Conservation (phyloP, 192 early-diverging fungal genomes). For the Dissophora globulifera region DNA sequence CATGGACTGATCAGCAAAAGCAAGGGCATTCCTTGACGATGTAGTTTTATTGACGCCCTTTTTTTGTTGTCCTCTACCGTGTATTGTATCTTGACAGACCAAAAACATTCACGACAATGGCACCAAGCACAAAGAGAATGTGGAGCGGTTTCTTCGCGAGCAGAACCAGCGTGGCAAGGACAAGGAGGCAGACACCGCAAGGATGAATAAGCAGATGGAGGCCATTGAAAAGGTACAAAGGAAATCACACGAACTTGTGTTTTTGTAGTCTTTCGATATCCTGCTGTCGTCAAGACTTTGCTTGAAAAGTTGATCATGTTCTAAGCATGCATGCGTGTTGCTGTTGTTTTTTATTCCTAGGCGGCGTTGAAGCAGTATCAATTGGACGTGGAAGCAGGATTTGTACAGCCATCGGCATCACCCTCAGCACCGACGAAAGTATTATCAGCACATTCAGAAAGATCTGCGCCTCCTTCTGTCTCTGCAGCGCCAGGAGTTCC, state of each 20-base stretch:
- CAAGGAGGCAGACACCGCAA: conserved; percentile 37
- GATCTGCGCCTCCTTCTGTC: not conserved
- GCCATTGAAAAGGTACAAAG: conserved; percentile 71
- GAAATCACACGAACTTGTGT: too few relatives aligned
- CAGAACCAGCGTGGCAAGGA: conserved; percentile 64
- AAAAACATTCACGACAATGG: conserved; percentile 78
- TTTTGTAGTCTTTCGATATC: too few relatives aligned
- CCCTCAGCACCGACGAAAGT: not conserved
- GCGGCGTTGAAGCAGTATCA: conserved; percentile 58
- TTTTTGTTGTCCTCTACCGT: conserved; percentile 9
- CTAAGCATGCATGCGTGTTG: too few relatives aligned
- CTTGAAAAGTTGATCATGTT: too few relatives aligned
- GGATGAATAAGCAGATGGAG: conserved; percentile 69
- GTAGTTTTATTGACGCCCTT: not conserved
- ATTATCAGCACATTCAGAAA: not conserved
- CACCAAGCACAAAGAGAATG: conserved; percentile 85
- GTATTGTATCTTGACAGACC: too few relatives aligned
- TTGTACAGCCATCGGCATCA: conserved; percentile 36
- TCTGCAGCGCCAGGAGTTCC: not conserved
- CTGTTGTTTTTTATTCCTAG: too few relatives aligned
- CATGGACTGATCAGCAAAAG: too few relatives aligned
- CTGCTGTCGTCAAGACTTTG: too few relatives aligned
- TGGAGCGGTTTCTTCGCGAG: conserved; percentile 76
- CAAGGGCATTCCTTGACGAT: too few relatives aligned
- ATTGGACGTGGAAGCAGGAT: conserved; percentile 49